Conservation (phyloP, 371 early-diverging fungal species). For the Neoconidiobolus thromboides region DNA sequence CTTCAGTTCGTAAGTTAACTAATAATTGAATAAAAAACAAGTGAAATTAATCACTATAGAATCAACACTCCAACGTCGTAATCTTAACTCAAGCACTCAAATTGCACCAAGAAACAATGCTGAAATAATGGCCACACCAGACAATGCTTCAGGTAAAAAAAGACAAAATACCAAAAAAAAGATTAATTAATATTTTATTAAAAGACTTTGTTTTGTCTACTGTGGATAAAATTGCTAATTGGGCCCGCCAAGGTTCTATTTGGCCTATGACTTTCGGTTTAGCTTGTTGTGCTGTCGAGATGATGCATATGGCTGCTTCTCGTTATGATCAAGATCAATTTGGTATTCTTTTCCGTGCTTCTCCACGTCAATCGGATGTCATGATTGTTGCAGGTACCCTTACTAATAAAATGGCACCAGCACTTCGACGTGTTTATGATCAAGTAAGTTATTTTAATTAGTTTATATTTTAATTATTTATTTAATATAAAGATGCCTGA, state of each 20-base stretch:
- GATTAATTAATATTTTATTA: neutral
- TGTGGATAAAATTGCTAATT: conserved; percentile 81
- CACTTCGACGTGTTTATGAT: conserved; percentile 87
- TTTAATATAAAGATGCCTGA: conserved; percentile 60
- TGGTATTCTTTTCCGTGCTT: conserved; percentile 94
- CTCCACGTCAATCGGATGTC: conserved; percentile 94
- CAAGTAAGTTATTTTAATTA: conserved; percentile 25
- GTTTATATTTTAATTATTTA: neutral
- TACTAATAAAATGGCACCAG: conserved; percentile 98
- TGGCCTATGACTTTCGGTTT: conserved; percentile 98
- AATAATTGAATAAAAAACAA: too few species aligned
- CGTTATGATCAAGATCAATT: conserved; percentile 96
- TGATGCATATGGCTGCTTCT: conserved; percentile 96
- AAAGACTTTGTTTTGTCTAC: conserved; percentile 60
- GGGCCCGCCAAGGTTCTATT: conserved; percentile 82
- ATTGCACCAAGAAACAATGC: conserved; percentile 3
- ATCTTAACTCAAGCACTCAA: neutral
- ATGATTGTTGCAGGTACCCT: conserved; percentile 97
- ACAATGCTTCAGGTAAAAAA: neutral
- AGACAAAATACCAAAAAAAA: too few species aligned
- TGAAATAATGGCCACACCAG: conserved; percentile 3
- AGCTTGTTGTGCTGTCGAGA: conserved; percentile 92
- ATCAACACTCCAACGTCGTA: neutral
- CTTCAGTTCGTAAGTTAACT: too few species aligned
- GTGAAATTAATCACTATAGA: too few species aligned